Percentiles rank a stretch among this genome's conserved stretches.
Conservation (phyloP, 805 yeast genomes). For the Candida corydali region DNA sequence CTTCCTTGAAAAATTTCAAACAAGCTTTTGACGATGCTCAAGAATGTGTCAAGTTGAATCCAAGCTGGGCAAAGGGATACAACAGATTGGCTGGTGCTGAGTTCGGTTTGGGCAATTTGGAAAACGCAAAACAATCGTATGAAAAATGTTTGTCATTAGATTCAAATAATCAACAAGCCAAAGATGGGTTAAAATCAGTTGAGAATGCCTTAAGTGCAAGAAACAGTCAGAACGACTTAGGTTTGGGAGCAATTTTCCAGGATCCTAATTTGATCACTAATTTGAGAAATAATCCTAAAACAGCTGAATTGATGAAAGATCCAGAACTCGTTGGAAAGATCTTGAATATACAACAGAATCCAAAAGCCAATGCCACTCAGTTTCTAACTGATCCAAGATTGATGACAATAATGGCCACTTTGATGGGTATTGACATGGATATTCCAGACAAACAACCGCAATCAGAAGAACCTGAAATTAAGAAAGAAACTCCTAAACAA, state of each 20-base stretch:
- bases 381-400: slow-evolving; percentile 78
- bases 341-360: slow-evolving; percentile 58
- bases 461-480: slow-evolving; percentile 7
- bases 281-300: slow-evolving; percentile 78
- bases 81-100: slow-evolving; percentile 92
- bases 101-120: slow-evolving; percentile 77
- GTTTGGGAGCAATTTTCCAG: slow-evolving; percentile 70
- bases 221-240: slow-evolving; percentile 62
- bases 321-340: slow-evolving; percentile 76
- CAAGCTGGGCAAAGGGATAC: slow-evolving; percentile 93
- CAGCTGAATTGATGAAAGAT: slow-evolving; percentile 82
- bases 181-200: slow-evolving; percentile 72
- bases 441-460: slow-evolving; percentile 26
- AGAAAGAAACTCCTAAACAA: slow-evolving; percentile 10
- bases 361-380: slow-evolving; percentile 66
- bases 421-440: slow-evolving; percentile 77
- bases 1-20: slow-evolving; percentile 69
- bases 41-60: slow-evolving; percentile 74
- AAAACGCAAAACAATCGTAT: slow-evolving; percentile 69
- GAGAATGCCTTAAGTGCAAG: slow-evolving; percentile 53
- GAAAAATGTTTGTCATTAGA: slow-evolving; percentile 79
- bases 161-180: slow-evolving; percentile 78
- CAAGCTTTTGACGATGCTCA: slow-evolving; percentile 84
- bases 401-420: slow-evolving; percentile 82
- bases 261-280: slow-evolving; percentile 78